phyloP scores from a whole-genome alignment of 73 alveolate genomes.

The Tetrahymena elliotti region DNA sequence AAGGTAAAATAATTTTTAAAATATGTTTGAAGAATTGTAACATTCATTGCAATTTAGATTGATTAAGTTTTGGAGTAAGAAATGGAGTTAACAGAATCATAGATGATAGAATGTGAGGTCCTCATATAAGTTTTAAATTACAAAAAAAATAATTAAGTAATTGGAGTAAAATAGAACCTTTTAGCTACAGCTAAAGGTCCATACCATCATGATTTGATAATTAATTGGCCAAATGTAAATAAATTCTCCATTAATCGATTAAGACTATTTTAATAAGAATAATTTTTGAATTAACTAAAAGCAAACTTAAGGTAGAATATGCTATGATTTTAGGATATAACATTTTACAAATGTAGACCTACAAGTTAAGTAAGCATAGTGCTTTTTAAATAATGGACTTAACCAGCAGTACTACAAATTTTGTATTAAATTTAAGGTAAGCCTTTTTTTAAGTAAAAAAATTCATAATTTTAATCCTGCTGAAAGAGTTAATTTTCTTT shows the following conservation, averaged over 20 bases:
- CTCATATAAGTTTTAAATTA: not conserved
- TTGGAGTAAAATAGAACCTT: not conserved
- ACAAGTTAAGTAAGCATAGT: not conserved
- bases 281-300: not conserved
- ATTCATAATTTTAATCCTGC: not conserved
- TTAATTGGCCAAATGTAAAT: not conserved
- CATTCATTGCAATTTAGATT: not conserved
- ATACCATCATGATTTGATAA: not conserved
- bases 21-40: not conserved
- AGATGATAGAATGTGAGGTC: not conserved
- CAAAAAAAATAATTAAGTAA: not conserved
- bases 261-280: not conserved
- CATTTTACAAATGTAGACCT: not conserved
- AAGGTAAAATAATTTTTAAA: not conserved
- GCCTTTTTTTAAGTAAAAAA: not conserved
- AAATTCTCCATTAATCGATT: not conserved
- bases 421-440: not conserved
- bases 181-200: not conserved
- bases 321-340: not conserved
- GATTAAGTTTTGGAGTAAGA: not conserved
- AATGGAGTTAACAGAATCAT: not conserved
- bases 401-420: not conserved
- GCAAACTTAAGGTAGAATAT: not conserved
- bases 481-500: not conserved
- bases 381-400: not conserved